phyloP scores from a whole-genome alignment of 78 protist species.

The Diacronema lutheri region DNA sequence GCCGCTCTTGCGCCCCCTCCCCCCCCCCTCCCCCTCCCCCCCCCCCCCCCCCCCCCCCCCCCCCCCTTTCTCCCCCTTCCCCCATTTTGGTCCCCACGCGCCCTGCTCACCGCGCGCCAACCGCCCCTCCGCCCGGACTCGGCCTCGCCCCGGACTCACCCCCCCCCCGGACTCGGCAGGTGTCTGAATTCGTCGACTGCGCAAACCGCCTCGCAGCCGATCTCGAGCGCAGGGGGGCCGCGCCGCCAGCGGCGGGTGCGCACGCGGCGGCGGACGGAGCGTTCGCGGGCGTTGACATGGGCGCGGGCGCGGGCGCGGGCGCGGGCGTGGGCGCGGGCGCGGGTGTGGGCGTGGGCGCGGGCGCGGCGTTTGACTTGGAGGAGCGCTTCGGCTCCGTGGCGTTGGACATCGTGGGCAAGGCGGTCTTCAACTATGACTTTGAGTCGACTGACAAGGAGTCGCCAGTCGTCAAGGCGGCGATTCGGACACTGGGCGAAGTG shows the following conservation, averaged over 20 bases:
- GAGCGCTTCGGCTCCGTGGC: conserved; percentile 7
- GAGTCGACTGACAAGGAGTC: conserved; percentile 20
- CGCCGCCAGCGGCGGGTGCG: not conserved
- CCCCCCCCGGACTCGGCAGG: not conserved
- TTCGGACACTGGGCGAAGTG: conserved; percentile 23
- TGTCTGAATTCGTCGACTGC: not conserved
- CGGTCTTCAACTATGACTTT: conserved; percentile 44
- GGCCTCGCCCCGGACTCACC: too few species aligned
- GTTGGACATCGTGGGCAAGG: conserved; percentile 32
- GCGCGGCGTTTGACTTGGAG: not conserved
- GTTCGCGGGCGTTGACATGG: too few species aligned
- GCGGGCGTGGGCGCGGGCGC: too few species aligned
- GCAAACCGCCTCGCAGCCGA: not conserved
- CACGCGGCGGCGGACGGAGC: too few species aligned
- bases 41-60: not conserved
- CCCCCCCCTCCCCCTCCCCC: not conserved
- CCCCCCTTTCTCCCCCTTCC: too few species aligned
- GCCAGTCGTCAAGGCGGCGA: conserved; percentile 10
- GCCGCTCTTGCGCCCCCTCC: not conserved
- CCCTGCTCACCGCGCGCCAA: too few species aligned
- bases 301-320: too few species aligned
- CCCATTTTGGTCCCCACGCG: too few species aligned
- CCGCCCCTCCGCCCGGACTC: too few species aligned
- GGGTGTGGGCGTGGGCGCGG: too few species aligned
- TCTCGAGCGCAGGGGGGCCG: not conserved